Evolutionary conservation across 2,329 filamentous ascomycete genomes (phyloP), one percentile per base, ranked within the genome.

Genomic region (Helminthosporium solani): DNA sequence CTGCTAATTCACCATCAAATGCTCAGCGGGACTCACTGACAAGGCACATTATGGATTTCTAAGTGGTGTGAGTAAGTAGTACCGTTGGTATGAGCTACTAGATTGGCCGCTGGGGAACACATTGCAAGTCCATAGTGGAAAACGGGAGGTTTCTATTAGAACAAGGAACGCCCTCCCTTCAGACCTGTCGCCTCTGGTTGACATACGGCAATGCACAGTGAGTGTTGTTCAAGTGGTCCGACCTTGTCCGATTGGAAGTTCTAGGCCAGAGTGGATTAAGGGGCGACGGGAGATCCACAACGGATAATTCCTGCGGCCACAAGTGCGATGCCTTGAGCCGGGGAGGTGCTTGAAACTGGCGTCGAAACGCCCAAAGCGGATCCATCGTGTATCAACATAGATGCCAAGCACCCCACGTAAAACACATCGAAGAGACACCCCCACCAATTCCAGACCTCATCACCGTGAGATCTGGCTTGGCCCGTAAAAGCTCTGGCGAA

Each of bases 331-430:
- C 50, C 54, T 54, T 53, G 53, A 48, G 56, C 41, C 47, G 42
- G 50, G 50, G 49, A 52, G 53, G 44, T 52, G 57, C 50, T 56
- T 62, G 63, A 66, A 67, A 67, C 64, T 46, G 52, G 44, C 50
- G 58, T 60, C 60, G 62, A 66, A 67, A 67, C 64, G 48, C 46
- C 49, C 47, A 52, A 58, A 60, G 62, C 57, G 63, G 60, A 60
- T 49, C 57, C 50, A 31, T 49, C 34, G 46, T 58, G 61, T 59
- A 51, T 65, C 58, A 58, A 50, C 47, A 40, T 50, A 42, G 43
- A 46, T 52, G 62, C 64, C 63, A 64, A 66, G 64, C 50, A 59
- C 55, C 55, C 58, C 57, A 55, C 56, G 54, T 58, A 54, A 63
- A 61, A 66, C 60, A 30, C 51, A 39, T 46, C 46, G 54, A 54